Base-by-base conservation (phyloP, 176 grass and related monocot species). In the Microstegium vimineum region DNA sequence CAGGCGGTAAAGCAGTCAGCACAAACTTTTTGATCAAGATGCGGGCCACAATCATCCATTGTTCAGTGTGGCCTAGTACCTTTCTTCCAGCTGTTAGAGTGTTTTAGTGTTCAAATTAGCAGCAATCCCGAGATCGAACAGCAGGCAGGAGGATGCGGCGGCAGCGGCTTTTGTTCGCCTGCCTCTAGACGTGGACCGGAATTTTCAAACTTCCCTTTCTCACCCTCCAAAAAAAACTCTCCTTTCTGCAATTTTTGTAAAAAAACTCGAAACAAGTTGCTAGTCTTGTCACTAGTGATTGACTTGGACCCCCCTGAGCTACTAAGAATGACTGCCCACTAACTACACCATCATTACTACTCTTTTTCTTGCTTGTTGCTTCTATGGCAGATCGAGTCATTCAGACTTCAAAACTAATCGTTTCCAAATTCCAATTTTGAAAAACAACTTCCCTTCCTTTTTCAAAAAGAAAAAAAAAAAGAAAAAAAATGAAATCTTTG, bases 41-140 rank as follows among this genome's bases (percentile, higher is more conserved):
- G 57, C 57, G 23, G 23, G 57, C 51, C 51, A 22, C 20, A 20
- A 54, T 1, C 45, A 47, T 47, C 45, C 45, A 47, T 47, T 47
- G 45, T 47, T 41, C 40, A 41, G 18, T 22, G 0, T 54, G 51
- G 49, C 49, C 49, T 52, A 38, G 8, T 10, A 52, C 6, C 20
- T 22, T 6, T 2, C 51, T 54, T 1, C 57, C 57, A 13, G 57
- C 57, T 1, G 23, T 27, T 61, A n/a, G n/a, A n/a, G n/a, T n/a
- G n/a, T n/a, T n/a, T n/a, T n/a, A 27, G 25, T 27, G 23, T 61
- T 61, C 20, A 22, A 56, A 56, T 49, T 75, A 68, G 62, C 71
- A 67, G 45, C 72, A 57, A 83, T 83, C 71, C 71, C 81, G 60
- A 75, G 71, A n/a, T 26, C 34, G 69, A 12, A 32, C 34, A 78